Evolutionary conservation across 2,329 filamentous ascomycete species (phyloP).

Genomic region (Truncatella angustata): DNA sequence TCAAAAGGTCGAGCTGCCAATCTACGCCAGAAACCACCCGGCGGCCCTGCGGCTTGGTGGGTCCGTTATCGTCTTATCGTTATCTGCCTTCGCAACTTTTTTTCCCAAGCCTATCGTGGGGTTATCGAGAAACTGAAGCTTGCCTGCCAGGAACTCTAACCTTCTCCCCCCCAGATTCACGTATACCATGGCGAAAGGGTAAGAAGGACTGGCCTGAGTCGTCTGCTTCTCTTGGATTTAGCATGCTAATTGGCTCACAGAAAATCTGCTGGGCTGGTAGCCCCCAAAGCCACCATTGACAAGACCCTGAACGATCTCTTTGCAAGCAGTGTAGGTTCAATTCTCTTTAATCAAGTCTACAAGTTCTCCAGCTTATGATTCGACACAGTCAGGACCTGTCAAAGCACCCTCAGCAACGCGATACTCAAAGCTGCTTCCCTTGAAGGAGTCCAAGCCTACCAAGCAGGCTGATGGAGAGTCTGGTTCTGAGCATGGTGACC

Average conservation of each 20-base stretch:
- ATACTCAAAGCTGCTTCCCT: slow-evolving; percentile 37
- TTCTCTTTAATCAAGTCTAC: neutral
- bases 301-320: slow-evolving; percentile 8
- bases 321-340: slow-evolving; percentile 21
- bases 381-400: slow-evolving; percentile 49
- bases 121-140: slow-evolving; percentile 4
- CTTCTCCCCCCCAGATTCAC: neutral
- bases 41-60: too few relatives aligned
- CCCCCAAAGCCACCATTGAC: slow-evolving; percentile 7
- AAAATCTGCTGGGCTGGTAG: neutral
- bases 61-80: slow-evolving; percentile 3
- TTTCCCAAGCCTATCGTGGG: slow-evolving; percentile 1
- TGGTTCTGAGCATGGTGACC: slow-evolving; percentile 23
- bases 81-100: slow-evolving; percentile 2
- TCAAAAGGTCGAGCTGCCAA: slow-evolving; percentile 5
- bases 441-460: slow-evolving; percentile 30
- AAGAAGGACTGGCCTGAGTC: neutral
- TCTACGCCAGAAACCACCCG: too few relatives aligned
- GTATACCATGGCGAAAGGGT: slow-evolving; percentile 8
- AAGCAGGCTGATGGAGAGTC: slow-evolving; percentile 21
- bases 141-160: neutral
- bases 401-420: slow-evolving; percentile 42
- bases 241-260: neutral
- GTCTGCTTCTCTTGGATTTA: neutral
- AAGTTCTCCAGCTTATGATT: neutral